phyloP scores from a whole-genome alignment of 2,329 filamentous ascomycete genomes.

The Pseudogymnoascus sp. region DNA sequence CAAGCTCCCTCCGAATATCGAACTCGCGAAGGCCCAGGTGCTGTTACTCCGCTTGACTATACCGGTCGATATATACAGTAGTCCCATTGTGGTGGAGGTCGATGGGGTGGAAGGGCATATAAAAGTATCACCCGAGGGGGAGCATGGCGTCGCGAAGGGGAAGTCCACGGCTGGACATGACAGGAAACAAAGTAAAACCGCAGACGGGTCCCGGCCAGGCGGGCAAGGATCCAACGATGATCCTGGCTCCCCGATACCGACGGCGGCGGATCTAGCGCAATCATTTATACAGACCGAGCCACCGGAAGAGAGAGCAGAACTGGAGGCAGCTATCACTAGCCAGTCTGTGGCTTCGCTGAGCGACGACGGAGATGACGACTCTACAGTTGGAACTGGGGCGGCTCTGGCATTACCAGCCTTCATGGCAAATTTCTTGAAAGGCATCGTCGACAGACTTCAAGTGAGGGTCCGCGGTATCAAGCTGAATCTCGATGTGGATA shows the following conservation, averaged over 20 bases:
- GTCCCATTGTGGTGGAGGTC: slow-evolving; percentile 72
- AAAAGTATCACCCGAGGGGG: slow-evolving; percentile 37
- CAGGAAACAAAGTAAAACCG: slow-evolving; percentile 20
- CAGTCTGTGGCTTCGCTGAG: slow-evolving; percentile 55
- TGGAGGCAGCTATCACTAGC: slow-evolving; percentile 60
- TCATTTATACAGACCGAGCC: slow-evolving; percentile 72
- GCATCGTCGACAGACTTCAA: slow-evolving; percentile 63
- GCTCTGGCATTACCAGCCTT: slow-evolving; percentile 61
- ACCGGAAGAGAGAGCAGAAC: slow-evolving; percentile 52
- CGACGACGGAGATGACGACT: slow-evolving; percentile 57
- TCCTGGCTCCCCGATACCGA: slow-evolving; percentile 47
- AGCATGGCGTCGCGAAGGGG: slow-evolving; percentile 20
- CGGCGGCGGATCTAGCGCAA: slow-evolving; percentile 64
- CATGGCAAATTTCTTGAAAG: slow-evolving; percentile 63
- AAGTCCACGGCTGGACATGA: slow-evolving; percentile 30
- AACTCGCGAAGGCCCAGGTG: slow-evolving; percentile 66
- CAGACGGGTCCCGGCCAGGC: background rate
- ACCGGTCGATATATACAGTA: slow-evolving; percentile 80
- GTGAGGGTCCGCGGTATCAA: slow-evolving; percentile 57
- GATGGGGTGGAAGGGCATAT: slow-evolving; percentile 70
- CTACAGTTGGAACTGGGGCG: slow-evolving; percentile 59
- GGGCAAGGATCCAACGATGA: slow-evolving; percentile 13
- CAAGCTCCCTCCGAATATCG: slow-evolving; percentile 63
- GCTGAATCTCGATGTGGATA: slow-evolving; percentile 56
- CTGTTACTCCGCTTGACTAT: slow-evolving; percentile 71